Percentiles rank a stretch among this genome's conserved stretches.
Evolutionary conservation across 2,329 filamentous ascomycete genomes (phyloP).

Genomic region (Colletotrichum lindemuthianum): DNA sequence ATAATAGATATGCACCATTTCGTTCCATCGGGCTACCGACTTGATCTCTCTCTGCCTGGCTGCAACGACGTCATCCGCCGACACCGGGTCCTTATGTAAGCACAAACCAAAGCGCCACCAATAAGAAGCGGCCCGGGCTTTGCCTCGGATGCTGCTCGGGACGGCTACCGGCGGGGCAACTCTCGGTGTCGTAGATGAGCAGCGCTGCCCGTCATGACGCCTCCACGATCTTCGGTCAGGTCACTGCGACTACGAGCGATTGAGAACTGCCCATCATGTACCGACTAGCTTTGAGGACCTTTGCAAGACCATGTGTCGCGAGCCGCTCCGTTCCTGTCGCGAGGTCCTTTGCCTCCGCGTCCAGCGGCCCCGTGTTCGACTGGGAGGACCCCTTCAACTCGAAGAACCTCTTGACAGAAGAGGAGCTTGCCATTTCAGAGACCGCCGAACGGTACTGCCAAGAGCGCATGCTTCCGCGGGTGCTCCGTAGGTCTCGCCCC

Average conservation of each 20-base stretch:
- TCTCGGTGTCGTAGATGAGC: constrained; percentile 12
- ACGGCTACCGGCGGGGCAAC: constrained; percentile 30
- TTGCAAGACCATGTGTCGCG: constrained; percentile 29
- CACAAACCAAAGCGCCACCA: neutral
- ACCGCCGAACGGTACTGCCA: constrained; percentile 95
- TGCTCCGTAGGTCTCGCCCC: constrained; percentile 73
- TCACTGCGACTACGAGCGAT: constrained; percentile 13
- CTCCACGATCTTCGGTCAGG: neutral
- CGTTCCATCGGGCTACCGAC: too few species aligned
- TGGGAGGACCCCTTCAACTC: constrained; percentile 90
- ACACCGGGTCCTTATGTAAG: constrained; percentile 29
- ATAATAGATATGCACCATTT: too few species aligned
- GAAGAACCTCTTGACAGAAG: constrained; percentile 83
- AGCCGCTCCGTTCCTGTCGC: constrained; percentile 35
- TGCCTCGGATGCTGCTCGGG: constrained; percentile 34
- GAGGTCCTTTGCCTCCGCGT: constrained; percentile 49
- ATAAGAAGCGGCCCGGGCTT: constrained; percentile 3
- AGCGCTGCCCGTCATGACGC: constrained; percentile 5
- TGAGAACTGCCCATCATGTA: constrained; percentile 17
- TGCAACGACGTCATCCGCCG: constrained; percentile 33
- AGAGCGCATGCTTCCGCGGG: constrained; percentile 84
- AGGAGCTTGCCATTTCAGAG: constrained; percentile 89
- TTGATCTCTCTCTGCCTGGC: neutral
- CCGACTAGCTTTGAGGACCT: constrained; percentile 23
- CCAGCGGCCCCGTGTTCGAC: constrained; percentile 67